Evolutionary conservation across 495 filamentous ascomycete species (phyloP), one percentile per base, ranked within the genome.

Genomic region (Daldinia childiae): DNA sequence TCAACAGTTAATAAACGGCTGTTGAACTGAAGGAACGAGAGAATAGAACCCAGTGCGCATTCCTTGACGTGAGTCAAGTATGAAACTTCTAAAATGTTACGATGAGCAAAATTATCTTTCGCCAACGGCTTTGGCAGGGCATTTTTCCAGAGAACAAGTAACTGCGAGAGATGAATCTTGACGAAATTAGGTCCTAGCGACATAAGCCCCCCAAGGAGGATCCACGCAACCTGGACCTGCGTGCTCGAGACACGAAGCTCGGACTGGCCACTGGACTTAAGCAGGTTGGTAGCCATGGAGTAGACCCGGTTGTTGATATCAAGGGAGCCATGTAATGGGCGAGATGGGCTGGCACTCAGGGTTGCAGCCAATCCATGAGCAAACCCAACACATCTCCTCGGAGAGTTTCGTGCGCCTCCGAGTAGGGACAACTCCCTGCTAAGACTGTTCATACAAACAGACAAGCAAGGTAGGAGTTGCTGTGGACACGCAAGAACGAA

Each of bases 181-280:
- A 98, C 95, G 77, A 99, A 99, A 77, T 97, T 98, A 5, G 96
- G 96, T 0, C 95, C 95, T 2, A 98, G 84, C 6, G 94, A 92
- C 96, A 98, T 98, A 26, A 99, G 81, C 0, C 95, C 95, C 36
- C 95, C 95, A 62, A 99, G 96, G 58, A 99, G 80, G 48, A 97
- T 97, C 95, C 95, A 99, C 19, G 95, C 95, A 5, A 98, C 94
- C 73, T 99, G 95, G 38, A 99, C 93, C 76, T 99, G 95, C 15
- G 93, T 97, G 72, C 91, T 91, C 17, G 95, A 95, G 52, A 95
- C 90, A 50, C 96, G 90, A 60, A 99, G 85, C 71, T 99, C 95
- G 11, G 92, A 94, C 72, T 91, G 92, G 32, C 93, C 90, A 79
- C 94, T 98, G 0, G 90, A 94, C 78, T 99, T 99, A 45, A 99